Evolutionary conservation across 2,329 filamentous ascomycete genomes (phyloP).

Genomic region (Epichloe scottii): DNA sequence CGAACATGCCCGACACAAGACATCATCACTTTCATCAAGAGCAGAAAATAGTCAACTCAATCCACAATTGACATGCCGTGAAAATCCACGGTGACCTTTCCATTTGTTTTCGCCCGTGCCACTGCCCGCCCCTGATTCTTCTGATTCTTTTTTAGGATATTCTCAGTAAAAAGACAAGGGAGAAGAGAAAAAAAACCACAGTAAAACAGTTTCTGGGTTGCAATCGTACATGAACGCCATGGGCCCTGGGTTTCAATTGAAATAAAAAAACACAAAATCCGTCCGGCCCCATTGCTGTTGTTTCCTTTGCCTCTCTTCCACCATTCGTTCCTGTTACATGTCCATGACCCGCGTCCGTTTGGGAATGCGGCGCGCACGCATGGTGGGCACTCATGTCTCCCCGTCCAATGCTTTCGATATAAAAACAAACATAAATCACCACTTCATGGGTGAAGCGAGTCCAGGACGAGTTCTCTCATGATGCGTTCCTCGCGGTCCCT

Average conservation of each 20-base stretch:
- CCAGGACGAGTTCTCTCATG: constrained; percentile 9
- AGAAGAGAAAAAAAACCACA: constrained; percentile 10
- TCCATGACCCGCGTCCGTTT: neutral
- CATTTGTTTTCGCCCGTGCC: constrained; percentile 11
- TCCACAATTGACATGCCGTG: constrained; percentile 2
- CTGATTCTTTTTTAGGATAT: constrained; percentile 14
- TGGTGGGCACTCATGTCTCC: constrained; percentile 21
- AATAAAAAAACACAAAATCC: constrained; percentile 5
- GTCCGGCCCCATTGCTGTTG: constrained; percentile 5
- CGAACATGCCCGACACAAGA: no score
- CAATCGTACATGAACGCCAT: constrained; percentile 26
- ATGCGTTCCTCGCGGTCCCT: constrained; percentile 7
- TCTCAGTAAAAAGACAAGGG: constrained; percentile 13
- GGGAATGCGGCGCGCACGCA: constrained; percentile 11
- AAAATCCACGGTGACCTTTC: constrained; percentile 11
- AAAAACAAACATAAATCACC: constrained; percentile 3
- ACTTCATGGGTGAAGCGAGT: constrained; percentile 6
- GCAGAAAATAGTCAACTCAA: neutral
- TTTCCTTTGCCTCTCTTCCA: constrained; percentile 4
- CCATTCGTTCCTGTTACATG: constrained; percentile 5
- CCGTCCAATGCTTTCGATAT: constrained; percentile 14
- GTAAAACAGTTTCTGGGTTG: constrained; percentile 10
- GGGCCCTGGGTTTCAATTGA: constrained; percentile 8
- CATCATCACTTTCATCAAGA: neutral
- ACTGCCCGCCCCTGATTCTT: constrained; percentile 16